Evolutionary conservation across 2,329 filamentous ascomycete genomes (phyloP).

Genomic region (Aspergillus pseudoglaucus): DNA sequence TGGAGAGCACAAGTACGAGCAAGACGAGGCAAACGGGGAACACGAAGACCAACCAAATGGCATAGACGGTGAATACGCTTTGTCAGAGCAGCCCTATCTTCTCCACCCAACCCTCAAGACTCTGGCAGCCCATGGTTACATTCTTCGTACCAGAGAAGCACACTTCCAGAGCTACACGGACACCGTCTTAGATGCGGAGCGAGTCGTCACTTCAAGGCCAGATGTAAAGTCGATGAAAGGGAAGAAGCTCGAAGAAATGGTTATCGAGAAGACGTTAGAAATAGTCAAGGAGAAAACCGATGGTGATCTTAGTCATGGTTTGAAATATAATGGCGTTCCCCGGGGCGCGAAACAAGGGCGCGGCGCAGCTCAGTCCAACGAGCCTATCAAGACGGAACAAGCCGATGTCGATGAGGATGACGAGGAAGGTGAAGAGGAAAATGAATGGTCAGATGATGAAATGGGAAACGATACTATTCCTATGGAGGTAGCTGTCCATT

Average conservation of each 20-base stretch:
- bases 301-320: slow-evolving; percentile 27
- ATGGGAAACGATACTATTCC: slow-evolving; percentile 26
- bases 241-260: slow-evolving; percentile 30
- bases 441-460: slow-evolving; percentile 33
- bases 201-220: slow-evolving; percentile 22
- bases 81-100: slow-evolving; percentile 15
- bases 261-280: slow-evolving; percentile 21
- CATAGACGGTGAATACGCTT: slow-evolving; percentile 18
- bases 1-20: slow-evolving; percentile 14
- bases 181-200: slow-evolving; percentile 33
- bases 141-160: slow-evolving; percentile 33
- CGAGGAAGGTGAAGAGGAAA: slow-evolving; percentile 25
- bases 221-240: slow-evolving; percentile 32
- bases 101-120: slow-evolving; percentile 34
- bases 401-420: slow-evolving; percentile 23
- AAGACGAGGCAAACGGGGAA: slow-evolving; percentile 12
- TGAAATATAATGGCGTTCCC: slow-evolving; percentile 26
- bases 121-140: slow-evolving; percentile 37
- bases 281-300: slow-evolving; percentile 29
- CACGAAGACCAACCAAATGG: slow-evolving; percentile 16
- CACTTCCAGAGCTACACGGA: slow-evolving; percentile 38
- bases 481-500: slow-evolving; percentile 30
- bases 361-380: slow-evolving; percentile 12
- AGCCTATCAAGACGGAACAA: slow-evolving; percentile 19
- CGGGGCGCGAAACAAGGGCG: slow-evolving; percentile 29